phyloP scores from a whole-genome alignment of 192 early-diverging fungal species.

The Phycomyces nitens region DNA sequence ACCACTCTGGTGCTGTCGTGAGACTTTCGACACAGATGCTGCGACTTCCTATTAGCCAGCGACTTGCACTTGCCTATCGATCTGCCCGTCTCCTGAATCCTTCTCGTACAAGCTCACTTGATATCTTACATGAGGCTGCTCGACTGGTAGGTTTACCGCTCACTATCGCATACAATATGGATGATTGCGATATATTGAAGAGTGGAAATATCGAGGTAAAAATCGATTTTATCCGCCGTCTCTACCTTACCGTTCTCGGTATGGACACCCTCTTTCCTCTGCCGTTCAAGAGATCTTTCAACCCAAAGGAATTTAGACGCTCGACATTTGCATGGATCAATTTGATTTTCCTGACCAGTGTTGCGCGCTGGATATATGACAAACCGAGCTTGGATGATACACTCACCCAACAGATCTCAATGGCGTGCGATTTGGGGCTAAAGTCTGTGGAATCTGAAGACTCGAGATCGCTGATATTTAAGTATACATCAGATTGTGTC shows the following conservation, averaged over 20 bases:
- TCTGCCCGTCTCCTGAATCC: background rate
- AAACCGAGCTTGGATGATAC: background rate
- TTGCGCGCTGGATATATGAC: constrained; percentile 3
- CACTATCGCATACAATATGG: background rate
- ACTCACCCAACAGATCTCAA: background rate
- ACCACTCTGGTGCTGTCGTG: background rate
- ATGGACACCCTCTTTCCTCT: constrained; percentile 7
- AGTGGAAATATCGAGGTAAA: background rate
- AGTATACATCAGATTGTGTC: background rate
- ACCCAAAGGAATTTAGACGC: background rate
- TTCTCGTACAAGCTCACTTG: background rate
- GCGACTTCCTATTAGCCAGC: background rate
- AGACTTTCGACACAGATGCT: background rate
- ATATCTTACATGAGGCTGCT: background rate
- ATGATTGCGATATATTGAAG: background rate
- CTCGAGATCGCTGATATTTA: background rate
- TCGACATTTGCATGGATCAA: constrained; percentile 18
- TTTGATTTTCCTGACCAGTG: constrained; percentile 12
- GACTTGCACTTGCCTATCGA: constrained; percentile 1
- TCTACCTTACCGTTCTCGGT: constrained; percentile 3
- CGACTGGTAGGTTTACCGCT: background rate
- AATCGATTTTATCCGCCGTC: constrained; percentile 5
- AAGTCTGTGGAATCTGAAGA: background rate
- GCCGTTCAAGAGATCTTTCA: background rate
- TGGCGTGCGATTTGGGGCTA: background rate